phyloP scores from a whole-genome alignment of 2,329 filamentous ascomycete species.

The Diplodia seriata region DNA sequence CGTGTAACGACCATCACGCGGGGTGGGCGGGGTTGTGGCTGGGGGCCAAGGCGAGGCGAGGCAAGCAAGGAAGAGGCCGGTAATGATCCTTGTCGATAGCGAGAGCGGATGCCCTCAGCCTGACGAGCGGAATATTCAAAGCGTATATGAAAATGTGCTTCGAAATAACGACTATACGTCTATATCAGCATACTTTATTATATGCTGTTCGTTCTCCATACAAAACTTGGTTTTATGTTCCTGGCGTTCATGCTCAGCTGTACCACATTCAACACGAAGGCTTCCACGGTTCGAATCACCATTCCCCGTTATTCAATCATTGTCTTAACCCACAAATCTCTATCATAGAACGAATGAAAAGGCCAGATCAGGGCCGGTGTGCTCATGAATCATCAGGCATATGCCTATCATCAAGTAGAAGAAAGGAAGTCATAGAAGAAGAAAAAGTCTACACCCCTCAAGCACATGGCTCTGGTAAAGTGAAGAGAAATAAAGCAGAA shows the following conservation, averaged over 20 bases:
- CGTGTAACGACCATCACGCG: neutral
- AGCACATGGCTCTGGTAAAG: too few relatives aligned
- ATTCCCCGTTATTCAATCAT: neutral
- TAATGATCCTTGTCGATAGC: conserved; percentile 5
- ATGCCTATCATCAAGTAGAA: neutral
- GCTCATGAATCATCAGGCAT: conserved; percentile 8
- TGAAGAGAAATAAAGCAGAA: neutral
- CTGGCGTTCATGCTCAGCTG: neutral
- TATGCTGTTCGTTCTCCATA: neutral
- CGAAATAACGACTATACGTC: neutral
- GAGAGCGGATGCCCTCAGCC: neutral
- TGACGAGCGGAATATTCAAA: neutral
- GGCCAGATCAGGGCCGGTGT: neutral
- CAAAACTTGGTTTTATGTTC: neutral
- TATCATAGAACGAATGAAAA: conserved; percentile 2
- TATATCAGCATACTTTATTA: neutral
- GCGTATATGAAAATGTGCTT: neutral
- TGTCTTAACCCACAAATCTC: too few relatives aligned
- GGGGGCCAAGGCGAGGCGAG: conserved; percentile 3
- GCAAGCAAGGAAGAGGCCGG: conserved; percentile 26
- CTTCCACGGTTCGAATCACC: neutral
- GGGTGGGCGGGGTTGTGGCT: conserved; percentile 21
- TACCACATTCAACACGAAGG: neutral
- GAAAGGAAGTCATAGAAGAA: neutral
- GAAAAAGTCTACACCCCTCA: neutral